A percentile compares a stretch with the other conserved stretches of the same genome.
Evolutionary conservation across 805 yeast species (phyloP).

Genomic region (Candida xiaguanensis): DNA sequence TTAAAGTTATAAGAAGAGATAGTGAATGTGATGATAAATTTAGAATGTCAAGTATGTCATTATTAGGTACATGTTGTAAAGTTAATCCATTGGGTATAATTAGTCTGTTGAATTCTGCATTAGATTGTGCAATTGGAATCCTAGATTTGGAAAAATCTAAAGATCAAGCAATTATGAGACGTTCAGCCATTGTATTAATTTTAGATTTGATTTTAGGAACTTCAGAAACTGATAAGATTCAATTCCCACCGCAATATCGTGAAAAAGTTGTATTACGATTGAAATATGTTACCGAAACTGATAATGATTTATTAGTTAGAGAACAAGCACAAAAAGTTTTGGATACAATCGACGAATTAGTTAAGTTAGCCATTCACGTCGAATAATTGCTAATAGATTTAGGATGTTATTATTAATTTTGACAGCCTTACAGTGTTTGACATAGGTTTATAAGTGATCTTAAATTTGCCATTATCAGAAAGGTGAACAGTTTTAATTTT

Average conservation of each 20-base stretch:
- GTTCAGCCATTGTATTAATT: slow-evolving; percentile 71
- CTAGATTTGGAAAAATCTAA: slow-evolving; percentile 50
- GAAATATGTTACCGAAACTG: slow-evolving; percentile 44
- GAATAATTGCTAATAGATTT: not conserved
- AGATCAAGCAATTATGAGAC: slow-evolving; percentile 56
- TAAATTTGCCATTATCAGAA: too few relatives aligned
- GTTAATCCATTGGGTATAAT: slow-evolving; percentile 53
- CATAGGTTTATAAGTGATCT: too few relatives aligned
- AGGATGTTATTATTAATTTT: not conserved
- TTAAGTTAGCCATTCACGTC: slow-evolving; percentile 13
- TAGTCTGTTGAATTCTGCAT: slow-evolving; percentile 47
- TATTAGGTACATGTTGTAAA: slow-evolving; percentile 70
- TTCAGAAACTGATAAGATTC: slow-evolving; percentile 42
- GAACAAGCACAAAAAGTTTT: slow-evolving; percentile 48
- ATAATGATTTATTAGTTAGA: slow-evolving; percentile 54
- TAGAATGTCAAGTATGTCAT: slow-evolving; percentile 83
- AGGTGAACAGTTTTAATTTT: too few relatives aligned
- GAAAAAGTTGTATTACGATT: slow-evolving; percentile 39
- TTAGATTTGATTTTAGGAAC: slow-evolving; percentile 54
- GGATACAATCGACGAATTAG: slow-evolving; percentile 18
- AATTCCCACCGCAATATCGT: slow-evolving; percentile 50
- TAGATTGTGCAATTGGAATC: slow-evolving; percentile 78
- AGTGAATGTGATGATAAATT: slow-evolving; percentile 52
- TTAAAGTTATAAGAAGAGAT: slow-evolving; percentile 34
- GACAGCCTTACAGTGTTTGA: not conserved